Evolutionary conservation across 352 stramenopile species (phyloP).

Genomic region (Pythium brassicae): DNA sequence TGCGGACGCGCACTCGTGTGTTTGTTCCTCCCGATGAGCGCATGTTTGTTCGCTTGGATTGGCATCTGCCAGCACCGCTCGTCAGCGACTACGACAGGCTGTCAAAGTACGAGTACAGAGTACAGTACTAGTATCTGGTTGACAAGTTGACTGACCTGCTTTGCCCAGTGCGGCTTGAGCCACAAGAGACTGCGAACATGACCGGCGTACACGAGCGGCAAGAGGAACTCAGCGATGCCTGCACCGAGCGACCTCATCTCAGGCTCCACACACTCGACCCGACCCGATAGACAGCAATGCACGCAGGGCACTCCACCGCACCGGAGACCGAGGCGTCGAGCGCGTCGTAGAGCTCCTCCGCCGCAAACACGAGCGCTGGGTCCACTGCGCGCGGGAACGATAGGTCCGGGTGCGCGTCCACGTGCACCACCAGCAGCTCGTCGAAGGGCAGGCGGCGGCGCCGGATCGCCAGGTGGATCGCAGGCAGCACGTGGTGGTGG

Average conservation of each 20-base stretch:
- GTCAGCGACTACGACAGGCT: too few species aligned
- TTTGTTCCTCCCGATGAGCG: slow-evolving; percentile 14
- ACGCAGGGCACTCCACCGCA: slow-evolving; percentile 2
- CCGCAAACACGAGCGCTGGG: slow-evolving; percentile 51
- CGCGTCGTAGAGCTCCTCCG: slow-evolving; percentile 64
- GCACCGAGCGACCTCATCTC: neutral
- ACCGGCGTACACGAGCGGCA: slow-evolving; percentile 73
- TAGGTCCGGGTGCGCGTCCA: slow-evolving; percentile 85
- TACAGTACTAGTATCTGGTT: neutral
- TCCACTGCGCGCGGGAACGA: slow-evolving; percentile 51
- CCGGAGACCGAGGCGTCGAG: slow-evolving; percentile 56
- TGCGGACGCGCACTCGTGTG: slow-evolving; percentile 2
- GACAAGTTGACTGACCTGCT: slow-evolving; percentile 29
- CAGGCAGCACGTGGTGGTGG: slow-evolving; percentile 72
- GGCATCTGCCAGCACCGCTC: neutral
- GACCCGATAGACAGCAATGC: neutral
- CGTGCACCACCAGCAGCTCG: slow-evolving; percentile 67
- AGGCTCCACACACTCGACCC: neutral
- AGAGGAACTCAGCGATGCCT: slow-evolving; percentile 85
- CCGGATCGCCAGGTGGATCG: slow-evolving; percentile 78
- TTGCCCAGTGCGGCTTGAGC: slow-evolving; percentile 80
- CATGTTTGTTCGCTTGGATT: slow-evolving; percentile 3
- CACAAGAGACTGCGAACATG: slow-evolving; percentile 75
- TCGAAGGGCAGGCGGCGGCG: slow-evolving; percentile 59
- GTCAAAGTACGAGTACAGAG: too few species aligned